Conservation (phyloP, 371 early-diverging fungal species). For the Fennellomyces sp. region DNA sequence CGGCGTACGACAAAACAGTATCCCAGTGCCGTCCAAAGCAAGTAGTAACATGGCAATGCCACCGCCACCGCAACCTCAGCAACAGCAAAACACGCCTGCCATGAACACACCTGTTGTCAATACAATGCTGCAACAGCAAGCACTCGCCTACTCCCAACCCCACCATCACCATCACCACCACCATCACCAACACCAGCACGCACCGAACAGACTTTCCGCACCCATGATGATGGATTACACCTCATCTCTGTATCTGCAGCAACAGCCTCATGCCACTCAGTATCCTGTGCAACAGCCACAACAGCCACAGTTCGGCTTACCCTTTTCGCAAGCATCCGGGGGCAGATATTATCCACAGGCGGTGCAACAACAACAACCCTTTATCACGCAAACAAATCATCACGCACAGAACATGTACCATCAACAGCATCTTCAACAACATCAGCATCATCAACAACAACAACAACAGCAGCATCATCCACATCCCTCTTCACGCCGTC, state of each 20-base stretch:
- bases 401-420: not conserved
- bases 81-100: not conserved
- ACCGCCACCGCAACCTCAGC: not conserved
- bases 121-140: not conserved
- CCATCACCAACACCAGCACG: not conserved
- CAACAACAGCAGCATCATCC: not conserved
- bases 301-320: not conserved
- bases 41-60: not conserved
- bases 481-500: not conserved
- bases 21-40: not conserved
- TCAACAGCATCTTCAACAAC: not conserved
- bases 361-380: not conserved
- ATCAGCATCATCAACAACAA: not conserved
- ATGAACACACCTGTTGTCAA: not conserved
- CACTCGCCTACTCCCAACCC: not conserved
- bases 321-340: not conserved
- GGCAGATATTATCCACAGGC: not conserved
- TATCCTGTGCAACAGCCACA: not conserved
- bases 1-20: conserved; percentile 1
- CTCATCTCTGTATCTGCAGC: not conserved
- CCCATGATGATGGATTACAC: not conserved
- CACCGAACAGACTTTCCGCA: not conserved
- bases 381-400: not conserved
- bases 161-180: not conserved
- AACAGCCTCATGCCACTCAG: not conserved